phyloP scores from a whole-genome alignment of 1,139 yeast species.

The Kurtzmaniella quercitrusa region DNA sequence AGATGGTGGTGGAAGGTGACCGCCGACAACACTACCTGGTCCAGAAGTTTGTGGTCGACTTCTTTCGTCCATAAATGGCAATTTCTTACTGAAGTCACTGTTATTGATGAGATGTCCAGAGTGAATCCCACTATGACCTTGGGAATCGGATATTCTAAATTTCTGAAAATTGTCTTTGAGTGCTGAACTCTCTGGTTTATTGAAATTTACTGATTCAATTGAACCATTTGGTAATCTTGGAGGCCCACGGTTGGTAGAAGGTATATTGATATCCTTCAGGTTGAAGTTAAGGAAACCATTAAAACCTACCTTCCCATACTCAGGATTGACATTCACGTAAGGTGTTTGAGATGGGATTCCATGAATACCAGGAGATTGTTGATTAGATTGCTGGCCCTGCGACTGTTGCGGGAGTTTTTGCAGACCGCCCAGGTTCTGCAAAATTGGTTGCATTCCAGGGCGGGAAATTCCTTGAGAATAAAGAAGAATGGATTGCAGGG shows the following conservation, averaged over 20 bases:
- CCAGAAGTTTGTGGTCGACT: background rate
- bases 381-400: background rate
- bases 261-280: background rate
- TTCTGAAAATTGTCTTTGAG: slow-evolving; percentile 8
- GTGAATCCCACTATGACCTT: background rate
- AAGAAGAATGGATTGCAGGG: background rate
- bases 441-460: background rate
- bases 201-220: slow-evolving; percentile 7
- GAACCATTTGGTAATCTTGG: background rate
- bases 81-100: background rate
- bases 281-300: slow-evolving; percentile 1
- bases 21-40: background rate
- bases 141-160: slow-evolving; percentile 6
- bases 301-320: background rate
- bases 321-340: background rate
- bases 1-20: background rate
- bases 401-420: background rate
- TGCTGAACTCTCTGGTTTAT: slow-evolving; percentile 8
- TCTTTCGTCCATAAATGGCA: background rate
- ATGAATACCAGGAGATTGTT: background rate
- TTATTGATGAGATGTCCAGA: background rate
- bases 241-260: background rate
- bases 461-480: background rate
- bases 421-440: slow-evolving; percentile 7
- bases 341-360: slow-evolving; percentile 1